Conservation (phyloP, 768 basidiomycete genomes). For the Mycena pura region DNA sequence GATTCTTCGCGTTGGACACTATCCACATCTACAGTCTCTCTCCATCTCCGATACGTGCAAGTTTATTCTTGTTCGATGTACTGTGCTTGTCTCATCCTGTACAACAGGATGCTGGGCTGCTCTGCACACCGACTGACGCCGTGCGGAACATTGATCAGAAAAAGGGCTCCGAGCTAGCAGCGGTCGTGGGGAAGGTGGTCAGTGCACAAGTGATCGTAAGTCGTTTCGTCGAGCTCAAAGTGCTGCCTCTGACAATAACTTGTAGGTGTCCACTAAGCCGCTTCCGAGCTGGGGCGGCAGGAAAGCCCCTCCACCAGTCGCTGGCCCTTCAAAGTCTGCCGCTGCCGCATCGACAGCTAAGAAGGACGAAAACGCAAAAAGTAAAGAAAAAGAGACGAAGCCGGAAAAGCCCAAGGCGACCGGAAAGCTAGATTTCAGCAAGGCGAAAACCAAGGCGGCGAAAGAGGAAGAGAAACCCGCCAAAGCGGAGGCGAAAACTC, state of each 20-base stretch:
- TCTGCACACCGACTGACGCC: conserved; percentile 48
- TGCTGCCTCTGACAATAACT: background rate
- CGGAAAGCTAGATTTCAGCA: conserved; percentile 70
- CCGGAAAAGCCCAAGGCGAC: conserved; percentile 41
- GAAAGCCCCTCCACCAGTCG: conserved; percentile 41
- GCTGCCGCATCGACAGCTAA: conserved; percentile 23
- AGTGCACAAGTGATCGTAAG: conserved; percentile 54
- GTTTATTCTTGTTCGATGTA: conserved; percentile 35
- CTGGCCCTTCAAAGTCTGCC: conserved; percentile 50
- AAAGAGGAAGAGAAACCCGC: conserved; percentile 26
- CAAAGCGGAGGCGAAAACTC: conserved; percentile 21
- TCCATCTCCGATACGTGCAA: conserved; percentile 64
- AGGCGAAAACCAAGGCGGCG: conserved; percentile 55
- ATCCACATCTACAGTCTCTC: conserved; percentile 78
- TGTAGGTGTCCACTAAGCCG: conserved; percentile 6
- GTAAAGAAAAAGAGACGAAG: conserved; percentile 35
- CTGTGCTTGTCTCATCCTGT: background rate
- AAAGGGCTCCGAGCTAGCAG: conserved; percentile 48
- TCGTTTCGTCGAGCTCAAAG: background rate
- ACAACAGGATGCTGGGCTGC: conserved; percentile 50
- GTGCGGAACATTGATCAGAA: conserved; percentile 49
- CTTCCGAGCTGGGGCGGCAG: conserved; percentile 19
- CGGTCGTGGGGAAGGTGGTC: conserved; percentile 55
- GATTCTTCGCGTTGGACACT: conserved; percentile 59
- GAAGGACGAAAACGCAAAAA: conserved; percentile 23